A percentile compares a stretch with the other conserved stretches of the same genome.
Conservation (phyloP, 768 basidiomycete genomes). For the Rhizopogon roseolus region DNA sequence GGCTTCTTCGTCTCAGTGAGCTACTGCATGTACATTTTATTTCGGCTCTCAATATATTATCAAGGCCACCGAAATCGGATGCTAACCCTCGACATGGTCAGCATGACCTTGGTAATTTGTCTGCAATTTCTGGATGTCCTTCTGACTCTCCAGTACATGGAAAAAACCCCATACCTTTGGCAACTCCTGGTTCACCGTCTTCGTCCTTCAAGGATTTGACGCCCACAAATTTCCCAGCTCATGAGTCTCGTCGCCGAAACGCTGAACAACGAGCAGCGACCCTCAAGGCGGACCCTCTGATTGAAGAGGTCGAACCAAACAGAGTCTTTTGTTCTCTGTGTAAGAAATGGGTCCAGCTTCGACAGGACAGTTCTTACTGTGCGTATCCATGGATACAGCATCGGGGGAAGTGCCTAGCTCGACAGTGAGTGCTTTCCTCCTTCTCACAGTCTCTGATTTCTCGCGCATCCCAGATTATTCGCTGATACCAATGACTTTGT, state of each 20-base stretch:
- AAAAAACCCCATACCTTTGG: constrained; percentile 10
- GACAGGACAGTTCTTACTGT: constrained; percentile 75
- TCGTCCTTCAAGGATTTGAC: constrained; percentile 53
- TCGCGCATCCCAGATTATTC: constrained; percentile 2
- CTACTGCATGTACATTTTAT: background rate
- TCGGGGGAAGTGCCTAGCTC: constrained; percentile 66
- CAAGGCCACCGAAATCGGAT: background rate
- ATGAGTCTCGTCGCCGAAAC: constrained; percentile 69
- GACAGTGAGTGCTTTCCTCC: constrained; percentile 46
- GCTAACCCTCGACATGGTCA: background rate
- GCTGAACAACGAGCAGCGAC: constrained; percentile 76
- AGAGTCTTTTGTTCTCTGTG: constrained; percentile 72
- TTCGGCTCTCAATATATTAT: background rate
- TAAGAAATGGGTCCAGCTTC: constrained; percentile 77
- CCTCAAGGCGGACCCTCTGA: constrained; percentile 58
- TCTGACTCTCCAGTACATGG: background rate
- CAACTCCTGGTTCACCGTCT: constrained; percentile 23
- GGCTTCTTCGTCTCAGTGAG: constrained; percentile 13
- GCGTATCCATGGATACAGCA: constrained; percentile 83
- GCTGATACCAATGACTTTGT: constrained; percentile 1
- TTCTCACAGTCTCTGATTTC: constrained; percentile 7
- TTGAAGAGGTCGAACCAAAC: constrained; percentile 69
- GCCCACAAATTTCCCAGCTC: constrained; percentile 49
- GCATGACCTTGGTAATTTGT: background rate
- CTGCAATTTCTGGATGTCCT: background rate